Base-by-base conservation (phyloP, 1,139 yeast genomes). In the Wickerhamomyces sp. region DNA sequence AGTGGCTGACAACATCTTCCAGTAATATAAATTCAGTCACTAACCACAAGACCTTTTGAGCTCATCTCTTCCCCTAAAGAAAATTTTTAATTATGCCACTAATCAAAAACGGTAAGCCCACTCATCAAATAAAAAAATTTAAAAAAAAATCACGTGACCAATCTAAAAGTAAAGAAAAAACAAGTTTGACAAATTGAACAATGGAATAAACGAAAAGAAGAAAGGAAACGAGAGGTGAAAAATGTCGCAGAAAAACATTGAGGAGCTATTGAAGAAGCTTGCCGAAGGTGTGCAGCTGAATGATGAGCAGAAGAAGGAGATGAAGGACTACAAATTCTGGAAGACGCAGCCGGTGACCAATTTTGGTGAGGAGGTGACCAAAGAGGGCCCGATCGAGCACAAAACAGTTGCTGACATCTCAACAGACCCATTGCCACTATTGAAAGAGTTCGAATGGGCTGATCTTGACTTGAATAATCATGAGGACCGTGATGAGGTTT, bases 301-400 rank as follows among this genome's bases (percentile, higher is more conserved):
- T 19, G 78, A 72, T 30, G 67, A 73, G 29, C 81, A 81, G 59
- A 68, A 72, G 49, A 84, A 83, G 56, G 77, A 81, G 27, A 88
- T 90, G 89, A 80, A 86, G 40, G 95, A 89, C 56, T 88, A 90
- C 68, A 88, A 87, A 65, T 92, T 92, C 64, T 92, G 99, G 99
- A 86, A 85, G 58, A 94, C 98, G 7, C 99, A 92, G 63, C 98
- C 98, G 0, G 98, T 94, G 16, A 76, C 90, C 5, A 70, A 72
- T 21, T 80, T 89, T 46, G 85, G 84, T 57, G 92, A 81, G 54
- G 59, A 68, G 40, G 70, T 86, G 35, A 72, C 68, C 12, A 56
- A 68, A 16, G 96, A 89, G 55, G 97, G 97, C 0, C 95, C 96
- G 15, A 88, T 92, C 52, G 95, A 89, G 50, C 48, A 55, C 30